A percentile compares a stretch with the other conserved stretches of the same genome.
Evolutionary conservation across 345 rosid species (phyloP).

Genomic region (Brassica juncea): DNA sequence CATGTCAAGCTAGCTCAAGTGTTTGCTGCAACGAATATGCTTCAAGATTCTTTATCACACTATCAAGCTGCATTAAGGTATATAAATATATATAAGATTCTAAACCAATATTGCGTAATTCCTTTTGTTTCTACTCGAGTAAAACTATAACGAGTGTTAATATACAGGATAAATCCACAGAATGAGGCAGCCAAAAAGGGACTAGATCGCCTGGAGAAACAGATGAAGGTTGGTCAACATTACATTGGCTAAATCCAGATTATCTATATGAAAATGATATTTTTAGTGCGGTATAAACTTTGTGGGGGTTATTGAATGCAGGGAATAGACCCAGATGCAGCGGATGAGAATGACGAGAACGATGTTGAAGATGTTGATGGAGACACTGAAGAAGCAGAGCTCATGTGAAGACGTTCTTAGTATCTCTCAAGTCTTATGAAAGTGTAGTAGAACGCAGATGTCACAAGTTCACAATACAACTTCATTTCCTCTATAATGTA

Average conservation of each 20-base stretch:
- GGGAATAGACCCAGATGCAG: slow-evolving; percentile 99
- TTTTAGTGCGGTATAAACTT: not conserved
- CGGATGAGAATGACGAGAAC: slow-evolving; percentile 93
- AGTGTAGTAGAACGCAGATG: not conserved
- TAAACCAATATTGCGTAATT: not conserved
- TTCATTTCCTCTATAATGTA: not conserved
- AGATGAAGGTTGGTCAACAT: slow-evolving; percentile 76
- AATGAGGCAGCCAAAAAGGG: slow-evolving; percentile 95
- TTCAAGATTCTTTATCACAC: slow-evolving; percentile 84
- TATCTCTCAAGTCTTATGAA: not conserved
- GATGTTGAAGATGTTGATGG: slow-evolving; percentile 96
- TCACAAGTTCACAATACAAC: not conserved
- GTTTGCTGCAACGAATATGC: slow-evolving; percentile 80
- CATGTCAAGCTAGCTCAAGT: slow-evolving; percentile 98
- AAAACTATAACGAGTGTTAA: not conserved
- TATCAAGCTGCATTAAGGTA: slow-evolving; percentile 93
- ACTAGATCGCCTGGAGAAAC: slow-evolving; percentile 93
- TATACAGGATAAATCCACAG: slow-evolving; percentile 81
- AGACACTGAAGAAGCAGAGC: slow-evolving; percentile 90
- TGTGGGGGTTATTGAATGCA: slow-evolving; percentile 36
- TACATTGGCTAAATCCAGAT: not conserved
- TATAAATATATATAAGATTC: not conserved
- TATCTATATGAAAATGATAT: not conserved
- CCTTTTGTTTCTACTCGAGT: not conserved
- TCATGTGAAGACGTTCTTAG: slow-evolving; percentile 46